Base-by-base conservation (phyloP, 2,329 filamentous ascomycete genomes). In the Leptographium wingfieldii region DNA sequence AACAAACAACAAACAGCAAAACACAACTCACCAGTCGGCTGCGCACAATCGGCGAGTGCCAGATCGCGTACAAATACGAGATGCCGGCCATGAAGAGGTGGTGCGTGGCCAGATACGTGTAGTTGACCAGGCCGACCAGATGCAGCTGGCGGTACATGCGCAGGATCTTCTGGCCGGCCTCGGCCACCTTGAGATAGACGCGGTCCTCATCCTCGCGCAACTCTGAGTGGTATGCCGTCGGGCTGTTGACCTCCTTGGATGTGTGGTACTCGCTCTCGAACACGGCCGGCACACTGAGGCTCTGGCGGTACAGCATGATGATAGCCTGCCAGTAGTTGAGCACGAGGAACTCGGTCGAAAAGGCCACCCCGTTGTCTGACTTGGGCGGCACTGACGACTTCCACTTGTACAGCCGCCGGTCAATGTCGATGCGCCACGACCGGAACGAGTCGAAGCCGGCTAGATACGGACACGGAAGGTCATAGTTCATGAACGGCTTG, bases 261-360 rank as follows among this genome's bases (percentile, higher is more conserved):
- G 82, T 82, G 66, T 83, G 80, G 66, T 85, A 84, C 72, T 96
- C 92, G 59, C 85, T 85, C 59, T 92, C 90, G 61, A 97, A 84
- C 68, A 91, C 84, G 49, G 87, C 83, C 0, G 92, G 92, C 22
- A 96, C 89, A 56, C 89, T 87, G 63, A 96, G 73, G 71, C 91
- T 94, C 72, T 96, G 92, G 59, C 92, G 81, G 71, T 97, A 97
- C 25, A 97, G 81, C 86, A 96, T 91, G 65, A 96, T 95, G 62
- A 97, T 85, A 3, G 91, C 90, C 71, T 96, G 92, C 92, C 92
- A 97, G 73, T 97, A 97, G 71, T 97, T 97, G 62, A 97, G 79
- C 67, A 96, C 90, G 5, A 96, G 74, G 67, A 97, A 96, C 60
- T 96, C 87, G 1, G 89, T 85, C 0, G 88, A 91, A 70, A 97